These are phyloP conservation scores for Hypoxylon fragiforme DNA, from an alignment of 495 filamentous ascomycete species.

Conservation along the genomic window DNA sequence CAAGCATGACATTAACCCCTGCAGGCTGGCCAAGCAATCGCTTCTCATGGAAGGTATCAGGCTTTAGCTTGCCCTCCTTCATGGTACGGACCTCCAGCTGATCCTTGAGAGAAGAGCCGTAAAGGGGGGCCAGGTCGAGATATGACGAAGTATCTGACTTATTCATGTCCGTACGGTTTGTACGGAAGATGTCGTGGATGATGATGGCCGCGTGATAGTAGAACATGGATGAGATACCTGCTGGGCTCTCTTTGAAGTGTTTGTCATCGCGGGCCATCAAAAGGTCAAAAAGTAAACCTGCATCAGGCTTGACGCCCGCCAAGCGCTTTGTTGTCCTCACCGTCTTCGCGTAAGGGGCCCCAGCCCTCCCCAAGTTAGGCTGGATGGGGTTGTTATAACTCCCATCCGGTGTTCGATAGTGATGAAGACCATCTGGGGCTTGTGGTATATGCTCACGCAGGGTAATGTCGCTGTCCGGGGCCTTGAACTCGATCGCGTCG, in stretches of 20 bases:
- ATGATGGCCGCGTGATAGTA: constrained; percentile 84
- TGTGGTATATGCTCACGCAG: constrained; percentile 40
- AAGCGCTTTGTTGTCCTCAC: constrained; percentile 53
- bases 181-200: constrained; percentile 68
- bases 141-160: constrained; percentile 69
- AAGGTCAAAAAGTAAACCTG: constrained; percentile 73
- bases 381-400: constrained; percentile 65
- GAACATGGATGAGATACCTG: constrained; percentile 76
- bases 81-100: constrained; percentile 71
- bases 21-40: constrained; percentile 74
- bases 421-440: constrained; percentile 46
- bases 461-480: constrained; percentile 42
- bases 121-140: constrained; percentile 76
- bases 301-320: constrained; percentile 67
- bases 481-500: constrained; percentile 37
- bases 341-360: constrained; percentile 68
- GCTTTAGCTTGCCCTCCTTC: constrained; percentile 75
- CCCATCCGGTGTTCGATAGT: constrained; percentile 71
- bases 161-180: constrained; percentile 38
- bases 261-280: constrained; percentile 63
- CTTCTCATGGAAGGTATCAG: constrained; percentile 73
- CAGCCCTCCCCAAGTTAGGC: constrained; percentile 63
- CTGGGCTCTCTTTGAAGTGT: constrained; percentile 65
- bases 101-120: constrained; percentile 72
- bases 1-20: constrained; percentile 70